Conservation (phyloP, 1,139 yeast species). For the Pichia terricola region DNA sequence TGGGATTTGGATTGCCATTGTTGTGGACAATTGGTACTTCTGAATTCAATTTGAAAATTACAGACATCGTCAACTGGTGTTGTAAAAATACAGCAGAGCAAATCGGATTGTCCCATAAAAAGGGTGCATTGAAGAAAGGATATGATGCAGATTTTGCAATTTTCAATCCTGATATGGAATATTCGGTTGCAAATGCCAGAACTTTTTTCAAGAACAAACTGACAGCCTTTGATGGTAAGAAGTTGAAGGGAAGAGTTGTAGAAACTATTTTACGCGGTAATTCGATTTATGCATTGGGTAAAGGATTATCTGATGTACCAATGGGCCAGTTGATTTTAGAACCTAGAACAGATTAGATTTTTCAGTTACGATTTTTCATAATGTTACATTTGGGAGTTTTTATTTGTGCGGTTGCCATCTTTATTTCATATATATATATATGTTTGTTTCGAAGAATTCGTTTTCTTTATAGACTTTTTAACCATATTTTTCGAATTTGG, state of each 20-base stretch:
- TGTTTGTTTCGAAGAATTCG: too few relatives aligned
- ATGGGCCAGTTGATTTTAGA: conserved; percentile 53
- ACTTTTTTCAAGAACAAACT: conserved; percentile 75
- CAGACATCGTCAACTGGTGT: conserved; percentile 70
- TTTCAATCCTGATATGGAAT: conserved; percentile 55
- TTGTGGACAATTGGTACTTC: conserved; percentile 62
- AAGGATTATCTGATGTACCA: conserved; percentile 49
- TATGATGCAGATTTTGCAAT: conserved; percentile 82
- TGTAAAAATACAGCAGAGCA: conserved; percentile 76
- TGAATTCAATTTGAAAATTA: conserved; percentile 42
- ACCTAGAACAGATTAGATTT: conserved; percentile 29
- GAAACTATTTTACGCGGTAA: conserved; percentile 75
- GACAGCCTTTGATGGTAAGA: conserved; percentile 73
- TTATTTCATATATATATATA: too few relatives aligned
- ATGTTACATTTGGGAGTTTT: too few relatives aligned
- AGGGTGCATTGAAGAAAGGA: conserved; percentile 66
- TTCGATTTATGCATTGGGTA: conserved; percentile 47
- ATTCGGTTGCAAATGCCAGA: conserved; percentile 47
- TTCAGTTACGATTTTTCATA: too few relatives aligned
- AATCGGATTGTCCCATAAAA: conserved; percentile 62
- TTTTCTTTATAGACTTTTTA: too few relatives aligned
- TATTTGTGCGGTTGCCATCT: too few relatives aligned
- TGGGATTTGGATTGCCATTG: conserved; percentile 81
- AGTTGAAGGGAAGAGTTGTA: conserved; percentile 60
- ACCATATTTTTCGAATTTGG: too few relatives aligned